Percentiles rank a stretch among this genome's conserved stretches.
phyloP scores from a whole-genome alignment of 257 asterid genomes.

The Fraxinus cuspidata region DNA sequence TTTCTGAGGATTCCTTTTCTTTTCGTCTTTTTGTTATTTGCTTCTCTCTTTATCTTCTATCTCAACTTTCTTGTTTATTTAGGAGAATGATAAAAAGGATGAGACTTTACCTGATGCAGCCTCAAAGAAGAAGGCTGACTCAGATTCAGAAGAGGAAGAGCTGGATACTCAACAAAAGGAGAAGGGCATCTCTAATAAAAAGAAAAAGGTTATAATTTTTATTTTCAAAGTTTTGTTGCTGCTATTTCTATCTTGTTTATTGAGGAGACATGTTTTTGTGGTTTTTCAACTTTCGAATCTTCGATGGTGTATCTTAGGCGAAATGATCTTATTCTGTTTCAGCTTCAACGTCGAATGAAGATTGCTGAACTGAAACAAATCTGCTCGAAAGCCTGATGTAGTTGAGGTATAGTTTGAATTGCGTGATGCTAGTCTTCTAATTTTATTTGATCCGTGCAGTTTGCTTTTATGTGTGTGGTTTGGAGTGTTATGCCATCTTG shows the following conservation, averaged over 20 bases:
- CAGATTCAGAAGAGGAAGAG: constrained; percentile 88
- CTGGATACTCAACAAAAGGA: constrained; percentile 71
- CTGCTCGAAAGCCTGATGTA: constrained; percentile 78
- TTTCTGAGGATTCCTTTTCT: background rate
- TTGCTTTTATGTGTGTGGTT: background rate
- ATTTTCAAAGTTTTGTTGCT: background rate
- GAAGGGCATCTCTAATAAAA: constrained; percentile 79
- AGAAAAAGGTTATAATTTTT: constrained; percentile 70
- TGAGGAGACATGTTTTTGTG: background rate
- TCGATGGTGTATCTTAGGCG: background rate
- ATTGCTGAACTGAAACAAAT: constrained; percentile 88
- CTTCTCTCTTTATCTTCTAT: background rate
- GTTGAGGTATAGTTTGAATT: constrained; percentile 64
- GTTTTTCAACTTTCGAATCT: no score
- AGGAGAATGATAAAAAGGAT: constrained; percentile 73
- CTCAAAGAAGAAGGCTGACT: constrained; percentile 65
- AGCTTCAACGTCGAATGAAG: constrained; percentile 95
- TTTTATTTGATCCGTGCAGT: background rate
- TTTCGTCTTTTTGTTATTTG: background rate
- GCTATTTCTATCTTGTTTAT: background rate
- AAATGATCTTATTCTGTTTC: constrained; percentile 25
- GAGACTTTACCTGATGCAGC: constrained; percentile 54
- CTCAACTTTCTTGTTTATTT: constrained; percentile 15
- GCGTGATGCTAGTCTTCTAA: background rate
- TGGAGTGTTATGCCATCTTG: background rate